These are phyloP conservation scores for Neoboletus brunneissimus DNA, from an alignment of 768 basidiomycete species.

Conservation along the genomic window DNA sequence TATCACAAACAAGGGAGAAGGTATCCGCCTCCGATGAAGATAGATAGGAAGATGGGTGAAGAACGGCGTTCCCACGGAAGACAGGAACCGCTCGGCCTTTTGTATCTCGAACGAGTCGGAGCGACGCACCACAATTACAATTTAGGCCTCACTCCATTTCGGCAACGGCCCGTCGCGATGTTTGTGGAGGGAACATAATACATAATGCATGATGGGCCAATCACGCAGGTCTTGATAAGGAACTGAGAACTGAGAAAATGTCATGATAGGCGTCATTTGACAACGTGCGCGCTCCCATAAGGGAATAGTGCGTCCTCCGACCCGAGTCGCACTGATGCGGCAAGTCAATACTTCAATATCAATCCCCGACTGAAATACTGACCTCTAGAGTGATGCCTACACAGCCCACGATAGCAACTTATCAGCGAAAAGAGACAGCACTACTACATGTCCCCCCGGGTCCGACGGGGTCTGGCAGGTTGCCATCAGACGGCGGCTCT, in stretches of 20 bases:
- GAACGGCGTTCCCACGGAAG: conserved; percentile 18
- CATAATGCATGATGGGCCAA: no score
- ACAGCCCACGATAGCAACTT: neutral
- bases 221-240: neutral
- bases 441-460: neutral
- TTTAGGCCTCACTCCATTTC: conserved; percentile 2
- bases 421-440: neutral
- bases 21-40: neutral
- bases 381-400: neutral
- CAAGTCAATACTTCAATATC: neutral
- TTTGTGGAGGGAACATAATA: no score
- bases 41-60: neutral
- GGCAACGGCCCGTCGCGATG: neutral
- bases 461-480: neutral
- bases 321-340: neutral
- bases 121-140: neutral
- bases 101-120: conserved; percentile 4
- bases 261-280: no score
- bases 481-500: neutral
- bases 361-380: no score
- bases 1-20: neutral
- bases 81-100: conserved; percentile 3
- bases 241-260: neutral
- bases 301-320: no score
- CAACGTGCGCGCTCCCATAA: no score